These are phyloP conservation scores for Exophiala viscosa DNA, from an alignment of 2,329 filamentous ascomycete species.

Conservation along the genomic window DNA sequence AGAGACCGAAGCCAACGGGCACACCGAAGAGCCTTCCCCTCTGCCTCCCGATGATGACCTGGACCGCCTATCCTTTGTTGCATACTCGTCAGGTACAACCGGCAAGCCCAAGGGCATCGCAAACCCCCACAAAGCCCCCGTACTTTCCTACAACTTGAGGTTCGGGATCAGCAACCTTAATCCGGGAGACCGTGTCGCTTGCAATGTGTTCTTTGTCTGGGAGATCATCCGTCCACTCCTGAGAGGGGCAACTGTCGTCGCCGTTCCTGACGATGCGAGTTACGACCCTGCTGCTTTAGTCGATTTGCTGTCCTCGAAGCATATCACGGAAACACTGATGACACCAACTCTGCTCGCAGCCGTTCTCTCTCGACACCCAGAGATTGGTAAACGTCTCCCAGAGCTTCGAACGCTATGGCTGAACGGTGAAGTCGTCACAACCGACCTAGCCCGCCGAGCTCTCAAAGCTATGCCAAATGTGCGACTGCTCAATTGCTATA, in stretches of 20 bases:
- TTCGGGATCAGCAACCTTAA: slow-evolving; percentile 66
- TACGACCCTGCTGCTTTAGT: slow-evolving; percentile 74
- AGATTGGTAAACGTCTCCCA: slow-evolving; percentile 61
- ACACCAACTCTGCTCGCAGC: slow-evolving; percentile 75
- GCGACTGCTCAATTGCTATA: slow-evolving; percentile 74
- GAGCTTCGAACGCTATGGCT: slow-evolving; percentile 70
- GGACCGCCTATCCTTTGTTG: slow-evolving; percentile 73
- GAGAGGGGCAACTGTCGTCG: slow-evolving; percentile 70
- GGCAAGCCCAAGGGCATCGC: slow-evolving; percentile 78
- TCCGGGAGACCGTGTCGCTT: slow-evolving; percentile 74
- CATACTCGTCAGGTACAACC: slow-evolving; percentile 74
- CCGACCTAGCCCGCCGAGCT: slow-evolving; percentile 67
- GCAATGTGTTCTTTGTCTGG: slow-evolving; percentile 86
- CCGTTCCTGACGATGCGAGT: slow-evolving; percentile 70
- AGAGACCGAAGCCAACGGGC: slow-evolving; percentile 31
- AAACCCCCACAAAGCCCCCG: slow-evolving; percentile 70
- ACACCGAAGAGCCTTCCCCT: slow-evolving; percentile 46
- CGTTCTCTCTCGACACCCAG: slow-evolving; percentile 65
- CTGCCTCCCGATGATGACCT: slow-evolving; percentile 64
- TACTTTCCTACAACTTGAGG: slow-evolving; percentile 69
- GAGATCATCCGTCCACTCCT: slow-evolving; percentile 74
- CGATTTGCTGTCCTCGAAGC: slow-evolving; percentile 62
- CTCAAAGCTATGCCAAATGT: slow-evolving; percentile 65
- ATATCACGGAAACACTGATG: slow-evolving; percentile 77
- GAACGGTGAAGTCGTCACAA: slow-evolving; percentile 78